phyloP scores from a whole-genome alignment of 2,329 filamentous ascomycete species.

The Trichophyton rubrum region DNA sequence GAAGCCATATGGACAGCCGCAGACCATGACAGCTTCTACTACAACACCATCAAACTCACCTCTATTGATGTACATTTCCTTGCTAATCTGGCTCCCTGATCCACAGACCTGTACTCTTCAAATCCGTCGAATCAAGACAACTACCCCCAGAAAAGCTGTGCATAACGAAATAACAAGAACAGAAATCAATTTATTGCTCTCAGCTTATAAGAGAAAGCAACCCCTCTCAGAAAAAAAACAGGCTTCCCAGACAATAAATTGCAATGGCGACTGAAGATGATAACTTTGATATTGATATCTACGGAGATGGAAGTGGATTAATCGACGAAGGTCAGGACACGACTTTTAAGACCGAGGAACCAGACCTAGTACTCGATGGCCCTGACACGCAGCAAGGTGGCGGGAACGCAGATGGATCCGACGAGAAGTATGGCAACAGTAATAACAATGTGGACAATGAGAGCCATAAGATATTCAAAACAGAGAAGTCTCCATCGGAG shows the following conservation, averaged over 20 bases:
- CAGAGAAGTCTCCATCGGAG: slow-evolving; percentile 15
- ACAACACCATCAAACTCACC: not conserved
- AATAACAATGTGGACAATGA: slow-evolving; percentile 17
- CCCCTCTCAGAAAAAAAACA: slow-evolving; percentile 8
- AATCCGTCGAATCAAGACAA: slow-evolving; percentile 18
- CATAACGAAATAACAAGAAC: slow-evolving; percentile 26
- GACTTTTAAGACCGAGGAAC: slow-evolving; percentile 30
- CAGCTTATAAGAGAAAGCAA: slow-evolving; percentile 6
- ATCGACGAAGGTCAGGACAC: slow-evolving; percentile 39
- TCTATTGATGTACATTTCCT: slow-evolving; percentile 10
- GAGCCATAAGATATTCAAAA: slow-evolving; percentile 14
- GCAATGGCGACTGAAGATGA: slow-evolving; percentile 48
- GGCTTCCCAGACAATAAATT: slow-evolving; percentile 17
- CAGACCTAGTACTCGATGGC: slow-evolving; percentile 29
- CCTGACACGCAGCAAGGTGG: slow-evolving; percentile 24
- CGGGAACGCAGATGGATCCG: slow-evolving; percentile 13
- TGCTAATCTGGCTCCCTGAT: slow-evolving; percentile 29
- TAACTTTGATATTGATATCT: slow-evolving; percentile 60
- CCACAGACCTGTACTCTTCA: slow-evolving; percentile 35
- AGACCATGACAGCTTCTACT: not conserved
- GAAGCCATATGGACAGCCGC: not conserved
- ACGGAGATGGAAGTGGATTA: slow-evolving; percentile 46
- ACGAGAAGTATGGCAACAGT: slow-evolving; percentile 18
- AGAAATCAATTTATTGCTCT: slow-evolving; percentile 17
- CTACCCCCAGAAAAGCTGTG: slow-evolving; percentile 23